These are phyloP conservation scores for Sisymbrium altissimum DNA, from an alignment of 345 rosid genomes.

Conservation along the genomic window DNA sequence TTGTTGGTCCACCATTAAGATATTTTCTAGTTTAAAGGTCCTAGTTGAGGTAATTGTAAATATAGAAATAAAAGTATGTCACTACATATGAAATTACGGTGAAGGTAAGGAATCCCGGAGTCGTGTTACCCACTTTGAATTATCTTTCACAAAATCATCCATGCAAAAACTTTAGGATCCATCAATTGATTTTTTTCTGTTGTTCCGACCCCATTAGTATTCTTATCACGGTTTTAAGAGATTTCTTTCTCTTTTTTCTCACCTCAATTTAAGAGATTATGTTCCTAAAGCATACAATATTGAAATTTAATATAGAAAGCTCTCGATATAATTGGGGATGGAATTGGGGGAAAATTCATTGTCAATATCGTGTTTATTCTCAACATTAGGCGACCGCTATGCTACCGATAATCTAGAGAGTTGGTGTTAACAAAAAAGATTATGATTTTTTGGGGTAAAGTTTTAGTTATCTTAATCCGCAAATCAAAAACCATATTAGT, in stretches of 20 bases:
- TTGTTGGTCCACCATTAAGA: neutral
- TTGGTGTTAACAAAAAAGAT: too few species aligned
- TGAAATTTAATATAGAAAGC: neutral
- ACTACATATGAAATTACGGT: constrained; percentile 28
- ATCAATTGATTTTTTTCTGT: neutral
- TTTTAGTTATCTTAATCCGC: too few species aligned
- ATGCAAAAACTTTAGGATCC: neutral
- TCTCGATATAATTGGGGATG: neutral
- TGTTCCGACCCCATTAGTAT: neutral
- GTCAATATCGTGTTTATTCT: neutral
- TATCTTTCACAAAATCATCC: constrained; percentile 1
- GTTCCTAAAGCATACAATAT: neutral
- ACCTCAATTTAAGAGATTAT: constrained; percentile 15
- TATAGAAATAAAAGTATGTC: constrained; percentile 13
- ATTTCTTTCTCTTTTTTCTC: neutral
- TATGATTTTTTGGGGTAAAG: too few species aligned
- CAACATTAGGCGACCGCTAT: too few species aligned
- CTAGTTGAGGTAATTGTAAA: constrained; percentile 1
- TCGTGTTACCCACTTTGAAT: constrained; percentile 29
- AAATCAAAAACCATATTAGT: too few species aligned
- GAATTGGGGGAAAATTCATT: neutral
- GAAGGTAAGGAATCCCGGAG: constrained; percentile 31
- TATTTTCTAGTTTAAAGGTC: neutral
- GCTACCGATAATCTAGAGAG: too few species aligned
- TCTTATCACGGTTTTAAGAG: neutral